Evolutionary conservation across 2,329 filamentous ascomycete genomes (phyloP).

Genomic region (Alternaria solani): DNA sequence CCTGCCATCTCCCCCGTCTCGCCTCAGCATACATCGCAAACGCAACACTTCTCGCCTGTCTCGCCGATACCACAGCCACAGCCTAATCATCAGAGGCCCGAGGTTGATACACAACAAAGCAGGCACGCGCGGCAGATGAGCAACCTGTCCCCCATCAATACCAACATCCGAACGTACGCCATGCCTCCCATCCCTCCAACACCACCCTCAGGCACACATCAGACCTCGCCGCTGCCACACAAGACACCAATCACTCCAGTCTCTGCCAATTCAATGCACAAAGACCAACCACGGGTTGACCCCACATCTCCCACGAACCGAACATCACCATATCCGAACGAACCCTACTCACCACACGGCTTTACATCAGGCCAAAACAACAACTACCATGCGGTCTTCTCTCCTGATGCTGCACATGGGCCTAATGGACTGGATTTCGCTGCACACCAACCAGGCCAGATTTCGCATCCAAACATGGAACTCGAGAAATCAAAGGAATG

Average conservation of each 20-base stretch:
- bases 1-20: constrained; percentile 36
- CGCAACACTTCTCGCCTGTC: constrained; percentile 32
- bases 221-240: constrained; percentile 33
- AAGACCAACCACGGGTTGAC: constrained; percentile 10
- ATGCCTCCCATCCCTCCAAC: constrained; percentile 41
- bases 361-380: constrained; percentile 32
- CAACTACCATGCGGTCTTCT: constrained; percentile 45
- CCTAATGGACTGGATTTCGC: constrained; percentile 50
- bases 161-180: constrained; percentile 28
- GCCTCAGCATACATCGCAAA: constrained; percentile 29
- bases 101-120: constrained; percentile 28
- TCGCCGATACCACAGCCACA: constrained; percentile 33
- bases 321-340: constrained; percentile 26
- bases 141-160: constrained; percentile 44
- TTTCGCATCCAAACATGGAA: constrained; percentile 54
- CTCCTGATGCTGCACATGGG: constrained; percentile 47
- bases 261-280: constrained; percentile 23
- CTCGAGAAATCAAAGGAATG: constrained; percentile 34
- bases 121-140: constrained; percentile 45
- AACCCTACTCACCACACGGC: constrained; percentile 47
- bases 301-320: constrained; percentile 17
- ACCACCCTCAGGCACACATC: constrained; percentile 31
- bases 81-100: constrained; percentile 21
- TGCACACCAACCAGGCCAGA: constrained; percentile 51
- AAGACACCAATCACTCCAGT: constrained; percentile 44